phyloP scores from a whole-genome alignment of 2,329 filamentous ascomycete species.

The Colletotrichum chlorophyti region DNA sequence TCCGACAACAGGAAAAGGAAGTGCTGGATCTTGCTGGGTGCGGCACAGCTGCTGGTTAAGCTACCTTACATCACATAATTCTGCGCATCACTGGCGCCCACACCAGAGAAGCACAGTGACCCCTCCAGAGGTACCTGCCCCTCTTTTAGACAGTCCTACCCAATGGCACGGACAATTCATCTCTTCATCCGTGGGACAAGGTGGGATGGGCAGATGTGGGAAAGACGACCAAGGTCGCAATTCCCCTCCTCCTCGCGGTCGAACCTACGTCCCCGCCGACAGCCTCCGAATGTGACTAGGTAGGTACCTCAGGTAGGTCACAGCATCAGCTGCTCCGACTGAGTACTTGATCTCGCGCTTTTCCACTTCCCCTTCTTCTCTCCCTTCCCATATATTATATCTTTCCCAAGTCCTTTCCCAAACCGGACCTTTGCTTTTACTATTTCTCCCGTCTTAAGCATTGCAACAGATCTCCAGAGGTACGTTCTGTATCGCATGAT shows the following conservation, averaged over 20 bases:
- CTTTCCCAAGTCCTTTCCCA: too few species aligned
- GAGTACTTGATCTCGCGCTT: constrained; percentile 9
- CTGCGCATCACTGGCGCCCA: constrained; percentile 26
- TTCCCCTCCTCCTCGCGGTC: constrained; percentile 26
- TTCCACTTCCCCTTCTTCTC: not conserved
- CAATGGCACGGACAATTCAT: constrained; percentile 19
- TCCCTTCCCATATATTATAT: not conserved
- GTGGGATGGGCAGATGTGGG: too few species aligned
- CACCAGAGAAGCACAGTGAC: too few species aligned
- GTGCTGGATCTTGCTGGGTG: constrained; percentile 20
- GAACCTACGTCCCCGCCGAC: constrained; percentile 29
- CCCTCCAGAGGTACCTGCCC: constrained; percentile 13
- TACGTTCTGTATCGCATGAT: too few species aligned
- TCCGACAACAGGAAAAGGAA: too few species aligned
- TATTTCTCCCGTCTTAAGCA: too few species aligned
- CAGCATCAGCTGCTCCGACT: constrained; percentile 27
- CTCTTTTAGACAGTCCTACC: constrained; percentile 26
- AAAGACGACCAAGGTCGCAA: constrained; percentile 20
- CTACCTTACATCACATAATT: constrained; percentile 11
- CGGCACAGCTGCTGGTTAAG: not conserved
- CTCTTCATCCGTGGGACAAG: constrained; percentile 7
- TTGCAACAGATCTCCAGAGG: too few species aligned
- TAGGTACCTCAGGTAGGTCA: constrained; percentile 26
- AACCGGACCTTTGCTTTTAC: too few species aligned
- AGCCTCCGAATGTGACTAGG: constrained; percentile 28